Percentiles rank a stretch among this genome's conserved stretches.
These are phyloP conservation scores for Pseudogymnoascus sp. DNA, from an alignment of 2,329 filamentous ascomycete genomes.

Conservation along the genomic window DNA sequence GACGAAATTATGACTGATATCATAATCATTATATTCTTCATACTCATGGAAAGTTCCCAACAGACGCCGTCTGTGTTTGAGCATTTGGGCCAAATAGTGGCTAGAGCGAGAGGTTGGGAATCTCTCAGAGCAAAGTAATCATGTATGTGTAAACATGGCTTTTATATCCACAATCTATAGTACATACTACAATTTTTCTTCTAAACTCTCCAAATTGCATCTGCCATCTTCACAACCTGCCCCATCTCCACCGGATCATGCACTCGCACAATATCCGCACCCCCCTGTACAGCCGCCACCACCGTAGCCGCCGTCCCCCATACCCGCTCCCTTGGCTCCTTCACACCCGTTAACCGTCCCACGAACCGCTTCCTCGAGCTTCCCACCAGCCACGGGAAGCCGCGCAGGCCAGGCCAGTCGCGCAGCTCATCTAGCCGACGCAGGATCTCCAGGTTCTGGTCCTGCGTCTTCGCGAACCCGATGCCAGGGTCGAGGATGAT, in stretches of 20 bases:
- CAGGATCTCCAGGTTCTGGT: constrained; percentile 76
- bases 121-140: neutral
- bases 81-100: neutral
- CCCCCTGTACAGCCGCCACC: constrained; percentile 73
- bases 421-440: constrained; percentile 56
- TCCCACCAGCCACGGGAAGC: constrained; percentile 81
- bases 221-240: constrained; percentile 75
- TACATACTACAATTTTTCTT: constrained; percentile 1
- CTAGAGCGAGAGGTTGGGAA: neutral
- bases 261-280: constrained; percentile 84
- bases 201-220: constrained; percentile 69
- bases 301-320: constrained; percentile 89
- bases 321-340: constrained; percentile 57
- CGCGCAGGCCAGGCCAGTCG: constrained; percentile 53
- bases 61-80: neutral
- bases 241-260: constrained; percentile 86
- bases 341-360: constrained; percentile 68
- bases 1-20: constrained; percentile 7
- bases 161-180: constrained; percentile 5
- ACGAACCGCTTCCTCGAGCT: constrained; percentile 86
- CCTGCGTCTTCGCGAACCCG: constrained; percentile 78
- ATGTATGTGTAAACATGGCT: constrained; percentile 3
- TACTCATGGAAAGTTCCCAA: neutral
- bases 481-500: constrained; percentile 91
- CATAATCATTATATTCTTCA: constrained; percentile 8